These are phyloP conservation scores for Penicillium dipodomyicola DNA, from an alignment of 495 filamentous ascomycete genomes.

Conservation along the genomic window DNA sequence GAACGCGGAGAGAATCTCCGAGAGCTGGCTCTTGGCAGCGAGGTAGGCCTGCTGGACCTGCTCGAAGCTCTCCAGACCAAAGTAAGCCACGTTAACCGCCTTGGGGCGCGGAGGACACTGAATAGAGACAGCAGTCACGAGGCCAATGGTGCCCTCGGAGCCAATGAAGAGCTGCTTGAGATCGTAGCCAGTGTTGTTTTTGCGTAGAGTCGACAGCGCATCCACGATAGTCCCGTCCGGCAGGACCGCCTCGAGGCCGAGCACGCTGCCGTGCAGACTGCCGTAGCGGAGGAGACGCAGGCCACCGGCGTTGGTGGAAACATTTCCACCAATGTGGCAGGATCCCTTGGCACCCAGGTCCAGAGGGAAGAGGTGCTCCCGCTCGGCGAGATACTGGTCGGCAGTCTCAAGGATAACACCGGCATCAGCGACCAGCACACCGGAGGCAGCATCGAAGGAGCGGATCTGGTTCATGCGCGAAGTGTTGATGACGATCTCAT, in stretches of 20 bases:
- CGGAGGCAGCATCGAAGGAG: constrained; percentile 90
- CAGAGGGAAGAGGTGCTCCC: constrained; percentile 83
- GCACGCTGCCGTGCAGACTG: constrained; percentile 85
- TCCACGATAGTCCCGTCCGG: constrained; percentile 90
- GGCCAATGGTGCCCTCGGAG: constrained; percentile 88
- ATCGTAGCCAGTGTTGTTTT: constrained; percentile 99
- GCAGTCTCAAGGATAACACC: constrained; percentile 87
- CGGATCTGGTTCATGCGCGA: constrained; percentile 85
- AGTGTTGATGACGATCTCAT: constrained; percentile 93
- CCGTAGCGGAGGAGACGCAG: constrained; percentile 89
- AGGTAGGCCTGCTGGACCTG: constrained; percentile 77
- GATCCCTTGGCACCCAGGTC: constrained; percentile 97
- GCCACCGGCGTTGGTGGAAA: constrained; percentile 94
- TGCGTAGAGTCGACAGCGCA: constrained; percentile 79
- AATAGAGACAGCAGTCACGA: constrained; percentile 87
- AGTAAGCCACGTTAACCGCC: constrained; percentile 87
- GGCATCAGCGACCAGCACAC: constrained; percentile 83
- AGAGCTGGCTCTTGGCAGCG: constrained; percentile 83
- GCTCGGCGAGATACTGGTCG: constrained; percentile 77
- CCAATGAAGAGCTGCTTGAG: constrained; percentile 98
- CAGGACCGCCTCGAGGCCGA: constrained; percentile 89
- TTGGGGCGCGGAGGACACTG: constrained; percentile 80
- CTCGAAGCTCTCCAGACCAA: constrained; percentile 82
- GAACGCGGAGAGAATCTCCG: constrained; percentile 94
- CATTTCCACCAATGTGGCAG: constrained; percentile 96